phyloP scores from a whole-genome alignment of 1,139 yeast species.

The Lodderomyces margitis region DNA sequence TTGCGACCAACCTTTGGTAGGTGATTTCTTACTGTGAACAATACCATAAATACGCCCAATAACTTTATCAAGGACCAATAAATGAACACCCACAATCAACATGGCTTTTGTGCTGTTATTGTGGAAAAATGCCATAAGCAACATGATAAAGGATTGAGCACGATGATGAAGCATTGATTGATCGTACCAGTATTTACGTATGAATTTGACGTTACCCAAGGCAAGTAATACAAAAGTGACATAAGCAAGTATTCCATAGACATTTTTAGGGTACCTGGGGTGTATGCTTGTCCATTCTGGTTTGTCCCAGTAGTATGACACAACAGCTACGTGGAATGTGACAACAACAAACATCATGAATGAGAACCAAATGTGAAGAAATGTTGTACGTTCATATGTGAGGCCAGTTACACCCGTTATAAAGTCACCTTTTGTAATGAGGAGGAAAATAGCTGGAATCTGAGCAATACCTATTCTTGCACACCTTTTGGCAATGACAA shows the following conservation, averaged over 20 bases:
- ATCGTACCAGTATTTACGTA: slow-evolving; percentile 44
- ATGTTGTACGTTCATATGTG: slow-evolving; percentile 36
- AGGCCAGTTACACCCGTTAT: slow-evolving; percentile 42
- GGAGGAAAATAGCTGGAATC: slow-evolving; percentile 36
- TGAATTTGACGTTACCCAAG: slow-evolving; percentile 35
- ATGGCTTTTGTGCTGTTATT: slow-evolving; percentile 34
- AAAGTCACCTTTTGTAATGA: slow-evolving; percentile 40
- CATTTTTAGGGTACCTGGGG: slow-evolving; percentile 40
- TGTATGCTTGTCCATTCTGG: slow-evolving; percentile 36
- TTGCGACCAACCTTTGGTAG: slow-evolving; percentile 39
- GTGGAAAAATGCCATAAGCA: slow-evolving; percentile 44
- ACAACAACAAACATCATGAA: slow-evolving; percentile 38
- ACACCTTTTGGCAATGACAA: slow-evolving; percentile 43
- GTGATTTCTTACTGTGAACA: slow-evolving; percentile 34
- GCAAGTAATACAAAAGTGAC: slow-evolving; percentile 35
- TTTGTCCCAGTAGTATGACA: slow-evolving; percentile 38
- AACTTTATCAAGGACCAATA: slow-evolving; percentile 45
- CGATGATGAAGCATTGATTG: slow-evolving; percentile 46
- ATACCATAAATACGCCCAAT: slow-evolving; percentile 28
- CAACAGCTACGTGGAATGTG: slow-evolving; percentile 33
- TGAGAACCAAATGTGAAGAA: slow-evolving; percentile 47
- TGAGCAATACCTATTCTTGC: slow-evolving; percentile 45
- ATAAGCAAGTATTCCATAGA: slow-evolving; percentile 50
- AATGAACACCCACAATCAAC: slow-evolving; percentile 44
- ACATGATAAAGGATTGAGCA: slow-evolving; percentile 41